Conservation (phyloP, 2,329 filamentous ascomycete genomes). For the Microdochium paspali region DNA sequence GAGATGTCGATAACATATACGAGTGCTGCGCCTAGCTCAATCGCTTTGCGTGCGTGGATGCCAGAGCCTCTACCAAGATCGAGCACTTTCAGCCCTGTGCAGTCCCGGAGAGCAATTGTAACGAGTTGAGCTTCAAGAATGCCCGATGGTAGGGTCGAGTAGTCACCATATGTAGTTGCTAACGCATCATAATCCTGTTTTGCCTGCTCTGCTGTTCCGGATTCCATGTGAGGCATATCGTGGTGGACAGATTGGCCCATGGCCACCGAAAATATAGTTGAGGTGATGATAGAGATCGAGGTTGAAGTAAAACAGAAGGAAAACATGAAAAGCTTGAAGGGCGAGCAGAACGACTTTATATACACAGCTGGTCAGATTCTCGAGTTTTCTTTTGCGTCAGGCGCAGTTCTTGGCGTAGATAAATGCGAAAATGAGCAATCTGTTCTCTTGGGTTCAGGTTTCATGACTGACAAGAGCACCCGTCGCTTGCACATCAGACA, state of each 20-base stretch:
- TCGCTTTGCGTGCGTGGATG: conserved; percentile 13
- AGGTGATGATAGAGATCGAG: no score
- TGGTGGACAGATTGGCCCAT: background rate
- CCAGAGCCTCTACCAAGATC: conserved; percentile 21
- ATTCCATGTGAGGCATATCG: background rate
- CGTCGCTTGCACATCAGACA: no score
- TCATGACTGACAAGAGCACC: no score
- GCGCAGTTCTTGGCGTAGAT: no score
- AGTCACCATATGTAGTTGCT: conserved; percentile 3
- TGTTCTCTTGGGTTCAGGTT: background rate
- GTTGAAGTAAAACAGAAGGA: no score
- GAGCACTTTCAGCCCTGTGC: conserved; percentile 12
- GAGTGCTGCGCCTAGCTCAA: conserved; percentile 11
- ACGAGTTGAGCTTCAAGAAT: conserved; percentile 18
- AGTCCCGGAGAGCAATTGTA: conserved; percentile 14
- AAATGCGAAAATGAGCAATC: no score
- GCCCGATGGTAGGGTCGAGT: conserved; percentile 2
- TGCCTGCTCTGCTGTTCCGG: background rate
- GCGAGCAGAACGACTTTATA: background rate
- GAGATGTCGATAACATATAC: conserved; percentile 20
- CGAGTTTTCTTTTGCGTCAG: no score
- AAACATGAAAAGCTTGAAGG: background rate
- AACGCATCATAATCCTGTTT: conserved; percentile 6
- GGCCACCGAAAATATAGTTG: background rate
- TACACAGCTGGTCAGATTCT: background rate